Conservation (phyloP, 208 protist species). For the Acanthamoeba healyi region DNA sequence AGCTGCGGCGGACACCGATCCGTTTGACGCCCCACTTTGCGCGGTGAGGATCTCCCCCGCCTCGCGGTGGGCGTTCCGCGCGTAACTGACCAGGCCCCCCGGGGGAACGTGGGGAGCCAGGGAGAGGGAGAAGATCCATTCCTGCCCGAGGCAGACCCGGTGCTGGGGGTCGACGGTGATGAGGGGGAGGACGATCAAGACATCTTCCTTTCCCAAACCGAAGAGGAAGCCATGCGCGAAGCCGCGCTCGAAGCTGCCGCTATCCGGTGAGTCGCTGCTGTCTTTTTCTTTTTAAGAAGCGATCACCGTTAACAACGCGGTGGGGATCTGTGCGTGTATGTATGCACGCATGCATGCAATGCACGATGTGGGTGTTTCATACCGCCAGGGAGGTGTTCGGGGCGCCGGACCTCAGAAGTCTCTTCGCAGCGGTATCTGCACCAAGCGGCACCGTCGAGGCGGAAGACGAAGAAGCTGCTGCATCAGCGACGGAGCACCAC, state of each 20-base stretch:
- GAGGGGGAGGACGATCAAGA: conserved; percentile 11
- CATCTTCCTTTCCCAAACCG: conserved; percentile 35
- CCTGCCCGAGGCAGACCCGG: neutral
- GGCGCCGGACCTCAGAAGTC: neutral
- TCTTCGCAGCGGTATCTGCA: neutral
- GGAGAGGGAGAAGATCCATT: neutral
- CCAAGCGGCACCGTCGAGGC: neutral
- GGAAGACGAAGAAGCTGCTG: too few relatives aligned
- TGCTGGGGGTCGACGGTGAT: too few relatives aligned
- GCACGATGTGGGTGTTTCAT: neutral
- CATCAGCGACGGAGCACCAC: neutral
- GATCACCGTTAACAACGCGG: neutral
- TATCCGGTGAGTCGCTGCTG: neutral
- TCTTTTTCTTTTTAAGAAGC: neutral
- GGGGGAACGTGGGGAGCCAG: too few relatives aligned
- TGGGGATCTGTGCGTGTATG: too few relatives aligned
- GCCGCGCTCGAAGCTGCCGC: conserved; percentile 1
- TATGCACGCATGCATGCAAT: too few relatives aligned
- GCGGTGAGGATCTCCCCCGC: too few relatives aligned
- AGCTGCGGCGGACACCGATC: too few relatives aligned
- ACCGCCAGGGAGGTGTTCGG: conserved; percentile 5
- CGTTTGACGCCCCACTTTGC: too few relatives aligned
- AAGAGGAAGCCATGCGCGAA: conserved; percentile 2
- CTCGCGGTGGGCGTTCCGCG: neutral
- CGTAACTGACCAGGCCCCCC: too few relatives aligned